phyloP scores from a whole-genome alignment of 257 asterid species.

The Sherardia arvensis region DNA sequence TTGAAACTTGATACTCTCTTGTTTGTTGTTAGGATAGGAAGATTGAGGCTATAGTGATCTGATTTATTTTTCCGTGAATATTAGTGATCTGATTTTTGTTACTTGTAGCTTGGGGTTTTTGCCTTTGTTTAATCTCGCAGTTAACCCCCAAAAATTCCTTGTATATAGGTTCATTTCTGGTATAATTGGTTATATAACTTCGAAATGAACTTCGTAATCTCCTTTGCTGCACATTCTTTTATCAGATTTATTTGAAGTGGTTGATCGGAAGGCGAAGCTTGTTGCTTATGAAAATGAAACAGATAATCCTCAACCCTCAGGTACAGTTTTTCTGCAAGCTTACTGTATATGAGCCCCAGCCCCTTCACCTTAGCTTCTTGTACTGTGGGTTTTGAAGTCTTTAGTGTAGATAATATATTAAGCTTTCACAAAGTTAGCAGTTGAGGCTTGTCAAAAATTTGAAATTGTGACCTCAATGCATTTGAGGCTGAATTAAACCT shows the following conservation, averaged over 20 bases:
- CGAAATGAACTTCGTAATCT: conserved; percentile 5
- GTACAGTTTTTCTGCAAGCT: conserved; percentile 26
- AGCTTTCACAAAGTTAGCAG: background rate
- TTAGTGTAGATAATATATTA: background rate
- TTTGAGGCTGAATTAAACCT: background rate
- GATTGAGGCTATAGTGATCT: background rate
- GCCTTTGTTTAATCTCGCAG: background rate
- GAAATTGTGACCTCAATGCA: background rate
- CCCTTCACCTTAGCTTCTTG: background rate
- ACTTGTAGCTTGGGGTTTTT: background rate
- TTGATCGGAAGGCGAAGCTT: conserved; percentile 89
- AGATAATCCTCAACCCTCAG: conserved; percentile 40
- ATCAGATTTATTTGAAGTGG: conserved; percentile 91
- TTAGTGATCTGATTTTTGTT: background rate
- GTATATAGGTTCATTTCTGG: background rate
- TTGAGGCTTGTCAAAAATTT: background rate
- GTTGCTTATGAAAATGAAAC: conserved; percentile 77
- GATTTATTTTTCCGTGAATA: too few species aligned
- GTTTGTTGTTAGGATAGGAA: background rate
- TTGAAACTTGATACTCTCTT: background rate
- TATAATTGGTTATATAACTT: background rate
- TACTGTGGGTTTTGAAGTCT: background rate
- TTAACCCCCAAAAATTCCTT: background rate
- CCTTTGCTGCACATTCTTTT: conserved; percentile 12
- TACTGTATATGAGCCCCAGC: conserved; percentile 3